Evolutionary conservation across 306 rosid genomes (phyloP).

Genomic region (Rubus idaeus): DNA sequence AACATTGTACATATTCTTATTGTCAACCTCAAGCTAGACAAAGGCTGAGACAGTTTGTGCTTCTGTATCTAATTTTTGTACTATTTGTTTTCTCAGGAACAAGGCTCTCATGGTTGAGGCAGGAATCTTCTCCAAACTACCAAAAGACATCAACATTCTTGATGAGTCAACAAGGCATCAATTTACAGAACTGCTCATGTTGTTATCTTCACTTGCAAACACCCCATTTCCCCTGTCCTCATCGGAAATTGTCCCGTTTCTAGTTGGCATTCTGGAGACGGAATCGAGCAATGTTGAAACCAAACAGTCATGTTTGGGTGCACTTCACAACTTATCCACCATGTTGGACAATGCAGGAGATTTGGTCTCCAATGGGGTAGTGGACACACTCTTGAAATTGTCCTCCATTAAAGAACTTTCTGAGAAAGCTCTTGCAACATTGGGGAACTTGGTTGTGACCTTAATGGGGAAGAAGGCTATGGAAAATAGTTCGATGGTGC

Average conservation of each 20-base stretch:
- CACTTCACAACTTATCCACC: constrained; percentile 67
- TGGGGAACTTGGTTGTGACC: constrained; percentile 82
- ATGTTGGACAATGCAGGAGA: constrained; percentile 60
- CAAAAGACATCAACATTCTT: constrained; percentile 45
- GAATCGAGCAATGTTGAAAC: constrained; percentile 40
- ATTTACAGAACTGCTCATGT: constrained; percentile 56
- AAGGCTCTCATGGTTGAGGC: constrained; percentile 83
- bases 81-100: constrained; percentile 55
- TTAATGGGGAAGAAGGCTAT: constrained; percentile 76
- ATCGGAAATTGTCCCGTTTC: constrained; percentile 50
- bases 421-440: constrained; percentile 73
- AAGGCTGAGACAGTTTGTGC: constrained; percentile 31
- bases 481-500: constrained; percentile 60
- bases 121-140: constrained; percentile 69
- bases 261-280: constrained; percentile 42
- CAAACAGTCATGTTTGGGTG: constrained; percentile 55
- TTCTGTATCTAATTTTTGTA: constrained; percentile 21
- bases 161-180: constrained; percentile 60
- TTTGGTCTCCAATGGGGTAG: constrained; percentile 62
- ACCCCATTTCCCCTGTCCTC: constrained; percentile 58
- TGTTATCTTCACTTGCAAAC: constrained; percentile 68
- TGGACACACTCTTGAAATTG: constrained; percentile 48
- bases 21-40: constrained; percentile 36
- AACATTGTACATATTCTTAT: constrained; percentile 14
- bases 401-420: constrained; percentile 45